Evolutionary conservation across 176 grass and related monocot species (phyloP).

Genomic region (Oryza glumipatula): DNA sequence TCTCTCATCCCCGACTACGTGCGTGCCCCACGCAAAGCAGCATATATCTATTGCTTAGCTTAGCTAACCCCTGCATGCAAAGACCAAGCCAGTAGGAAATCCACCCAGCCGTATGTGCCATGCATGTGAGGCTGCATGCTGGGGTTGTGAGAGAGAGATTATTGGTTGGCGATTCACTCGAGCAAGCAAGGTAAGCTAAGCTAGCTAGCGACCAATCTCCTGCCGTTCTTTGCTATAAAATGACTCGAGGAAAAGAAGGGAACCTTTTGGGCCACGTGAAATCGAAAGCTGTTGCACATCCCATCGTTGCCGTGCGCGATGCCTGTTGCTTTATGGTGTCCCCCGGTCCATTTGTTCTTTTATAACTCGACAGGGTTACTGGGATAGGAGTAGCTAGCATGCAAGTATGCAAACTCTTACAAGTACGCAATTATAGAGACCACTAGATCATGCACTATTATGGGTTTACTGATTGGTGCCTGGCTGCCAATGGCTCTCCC

Average conservation of each 20-base stretch:
- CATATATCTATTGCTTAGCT: background rate
- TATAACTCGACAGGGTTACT: slow-evolving; percentile 20
- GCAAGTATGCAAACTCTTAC: slow-evolving; percentile 24
- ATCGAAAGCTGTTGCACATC: slow-evolving; percentile 34
- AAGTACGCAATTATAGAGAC: slow-evolving; percentile 27
- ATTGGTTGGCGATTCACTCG: slow-evolving; percentile 14
- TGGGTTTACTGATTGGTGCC: background rate
- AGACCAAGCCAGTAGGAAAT: background rate
- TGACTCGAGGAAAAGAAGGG: slow-evolving; percentile 42
- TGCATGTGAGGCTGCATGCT: slow-evolving; percentile 13
- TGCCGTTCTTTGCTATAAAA: slow-evolving; percentile 45
- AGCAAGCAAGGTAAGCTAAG: background rate
- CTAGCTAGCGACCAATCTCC: slow-evolving; percentile 21
- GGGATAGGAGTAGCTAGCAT: background rate
- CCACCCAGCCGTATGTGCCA: no score
- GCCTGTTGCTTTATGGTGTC: background rate
- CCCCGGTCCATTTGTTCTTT: background rate
- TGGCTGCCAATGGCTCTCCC: background rate
- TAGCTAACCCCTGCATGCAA: background rate
- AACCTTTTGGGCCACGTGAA: slow-evolving; percentile 57
- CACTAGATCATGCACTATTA: background rate
- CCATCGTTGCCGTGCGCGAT: slow-evolving; percentile 7
- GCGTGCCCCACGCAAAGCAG: background rate
- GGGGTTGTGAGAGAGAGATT: background rate
- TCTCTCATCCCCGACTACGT: background rate